Evolutionary conservation across 352 stramenopile species (phyloP).

Genomic region (Globisporangium paroecandrum): DNA sequence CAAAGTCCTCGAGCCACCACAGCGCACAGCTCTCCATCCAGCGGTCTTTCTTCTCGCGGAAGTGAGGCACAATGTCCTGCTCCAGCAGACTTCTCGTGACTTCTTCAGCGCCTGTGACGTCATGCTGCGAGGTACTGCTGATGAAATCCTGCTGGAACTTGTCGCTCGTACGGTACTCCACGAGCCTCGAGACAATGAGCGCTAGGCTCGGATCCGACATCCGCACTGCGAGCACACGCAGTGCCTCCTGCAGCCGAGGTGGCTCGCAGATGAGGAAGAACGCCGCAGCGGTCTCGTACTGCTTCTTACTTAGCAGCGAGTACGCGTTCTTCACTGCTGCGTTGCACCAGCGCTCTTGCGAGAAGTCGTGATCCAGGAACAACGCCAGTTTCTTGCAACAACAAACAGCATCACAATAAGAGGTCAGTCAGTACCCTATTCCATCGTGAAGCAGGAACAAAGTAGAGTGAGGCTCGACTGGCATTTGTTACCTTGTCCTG

Average conservation of each 20-base stretch:
- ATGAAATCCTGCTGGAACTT: conserved; percentile 59
- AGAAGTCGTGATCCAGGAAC: conserved; percentile 82
- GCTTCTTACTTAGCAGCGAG: conserved; percentile 91
- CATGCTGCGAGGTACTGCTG: conserved; percentile 29
- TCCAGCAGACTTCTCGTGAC: conserved; percentile 55
- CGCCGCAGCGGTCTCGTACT: conserved; percentile 84
- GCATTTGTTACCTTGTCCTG: conserved; percentile 51
- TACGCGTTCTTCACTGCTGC: conserved; percentile 95
- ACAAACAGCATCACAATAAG: not conserved
- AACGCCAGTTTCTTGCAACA: conserved; percentile 52
- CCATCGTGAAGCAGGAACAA: not conserved
- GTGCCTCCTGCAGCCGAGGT: conserved; percentile 88
- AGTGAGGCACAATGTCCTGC: conserved; percentile 66
- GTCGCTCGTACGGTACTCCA: conserved; percentile 69
- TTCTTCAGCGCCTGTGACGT: conserved; percentile 55
- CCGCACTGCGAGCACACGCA: conserved; percentile 87
- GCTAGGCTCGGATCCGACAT: conserved; percentile 87
- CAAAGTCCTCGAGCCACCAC: conserved; percentile 85
- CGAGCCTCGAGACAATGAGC: conserved; percentile 85
- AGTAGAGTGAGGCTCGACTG: not conserved
- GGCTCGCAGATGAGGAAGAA: conserved; percentile 94
- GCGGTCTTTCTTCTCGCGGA: conserved; percentile 50
- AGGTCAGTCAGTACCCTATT: conserved; percentile 1
- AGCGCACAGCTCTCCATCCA: conserved; percentile 79
- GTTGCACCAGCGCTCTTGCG: conserved; percentile 72